Evolutionary conservation across 345 rosid genomes (phyloP), one percentile per base, ranked within the genome.

Genomic region (Eutrema heterophyllum): DNA sequence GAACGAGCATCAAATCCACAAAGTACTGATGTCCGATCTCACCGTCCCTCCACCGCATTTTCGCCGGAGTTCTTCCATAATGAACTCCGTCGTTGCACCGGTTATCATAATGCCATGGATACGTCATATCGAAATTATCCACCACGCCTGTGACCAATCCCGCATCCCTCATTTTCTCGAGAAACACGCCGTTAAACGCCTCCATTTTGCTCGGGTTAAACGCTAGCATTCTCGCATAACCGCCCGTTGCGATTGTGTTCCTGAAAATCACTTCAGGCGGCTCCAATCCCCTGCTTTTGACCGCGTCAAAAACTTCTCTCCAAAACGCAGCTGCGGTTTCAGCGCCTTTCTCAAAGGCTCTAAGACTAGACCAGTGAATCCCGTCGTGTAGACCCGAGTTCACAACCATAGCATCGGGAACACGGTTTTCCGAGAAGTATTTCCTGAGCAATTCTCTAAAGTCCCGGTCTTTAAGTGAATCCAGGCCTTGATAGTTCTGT

Each of bases 331-430:
- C 91, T 0, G 98, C 94, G 33, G 81, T 86, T 13, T 81, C 82
- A 7, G 91, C 97, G 13, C 96, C 92, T 2, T 4, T 63, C 2
- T 84, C 64, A 73, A 92, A 95, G 8, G 80, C 70, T 54, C 96
- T 81, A 7, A 85, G 41, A 40, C 73, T 88, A 0, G 38, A 46
- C 89, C 91, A 95, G 72, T 81, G 86, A 26, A 92, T 81, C 0
- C 98, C 98, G 7, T 95, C 98, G 39, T 95, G 99, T 58, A 95
- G 81, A 51, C 99, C 98, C 0, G 98, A 95, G 77, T 95, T 95
- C 84, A 90, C 78, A 68, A 95, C 81, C 67, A 95, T 78, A 1
- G 90, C 84, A 73, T 95, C 94, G 0, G 98, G 98, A 56, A 85
- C 94, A 0, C 78, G 77, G 29, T 86, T 82, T 71, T 87, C 99